phyloP scores from a whole-genome alignment of 768 basidiomycete genomes.

The Dioszegia hungarica region DNA sequence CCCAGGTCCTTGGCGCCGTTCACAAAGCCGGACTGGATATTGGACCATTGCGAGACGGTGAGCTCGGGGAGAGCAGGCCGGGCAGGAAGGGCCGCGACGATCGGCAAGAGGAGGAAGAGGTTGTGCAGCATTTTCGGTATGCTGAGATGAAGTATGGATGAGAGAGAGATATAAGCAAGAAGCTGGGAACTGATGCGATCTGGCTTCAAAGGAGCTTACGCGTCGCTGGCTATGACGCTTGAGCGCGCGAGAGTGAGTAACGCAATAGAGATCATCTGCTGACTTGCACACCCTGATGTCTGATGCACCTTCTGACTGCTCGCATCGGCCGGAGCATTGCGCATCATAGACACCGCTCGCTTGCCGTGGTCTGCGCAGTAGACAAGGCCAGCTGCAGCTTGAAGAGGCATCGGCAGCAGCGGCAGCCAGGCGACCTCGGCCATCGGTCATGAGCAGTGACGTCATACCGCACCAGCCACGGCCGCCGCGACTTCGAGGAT shows the following conservation, averaged over 20 bases:
- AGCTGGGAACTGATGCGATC: not conserved
- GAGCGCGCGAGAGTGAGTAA: not conserved
- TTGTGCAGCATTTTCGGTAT: slow-evolving; percentile 1
- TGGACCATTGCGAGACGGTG: slow-evolving; percentile 28
- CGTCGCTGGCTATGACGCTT: not conserved
- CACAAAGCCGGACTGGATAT: slow-evolving; percentile 31
- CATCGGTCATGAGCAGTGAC: too few species aligned
- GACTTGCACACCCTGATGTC: too few species aligned
- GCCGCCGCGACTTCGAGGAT: too few species aligned
- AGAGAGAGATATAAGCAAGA: not conserved
- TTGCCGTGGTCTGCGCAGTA: too few species aligned
- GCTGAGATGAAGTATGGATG: not conserved
- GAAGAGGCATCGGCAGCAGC: too few species aligned
- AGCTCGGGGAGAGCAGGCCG: slow-evolving; percentile 23
- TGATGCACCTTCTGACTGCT: too few species aligned
- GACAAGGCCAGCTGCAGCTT: too few species aligned
- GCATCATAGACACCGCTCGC: too few species aligned
- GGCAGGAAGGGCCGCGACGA: slow-evolving; percentile 3
- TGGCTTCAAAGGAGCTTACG: not conserved
- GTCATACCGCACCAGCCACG: too few species aligned
- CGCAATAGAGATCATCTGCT: too few species aligned
- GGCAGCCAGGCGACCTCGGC: too few species aligned
- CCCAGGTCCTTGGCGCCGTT: slow-evolving; percentile 22
- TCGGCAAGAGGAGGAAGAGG: not conserved
- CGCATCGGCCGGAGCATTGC: too few species aligned